phyloP scores from a whole-genome alignment of 768 basidiomycete genomes.

The Leccinum longicurvipes region DNA sequence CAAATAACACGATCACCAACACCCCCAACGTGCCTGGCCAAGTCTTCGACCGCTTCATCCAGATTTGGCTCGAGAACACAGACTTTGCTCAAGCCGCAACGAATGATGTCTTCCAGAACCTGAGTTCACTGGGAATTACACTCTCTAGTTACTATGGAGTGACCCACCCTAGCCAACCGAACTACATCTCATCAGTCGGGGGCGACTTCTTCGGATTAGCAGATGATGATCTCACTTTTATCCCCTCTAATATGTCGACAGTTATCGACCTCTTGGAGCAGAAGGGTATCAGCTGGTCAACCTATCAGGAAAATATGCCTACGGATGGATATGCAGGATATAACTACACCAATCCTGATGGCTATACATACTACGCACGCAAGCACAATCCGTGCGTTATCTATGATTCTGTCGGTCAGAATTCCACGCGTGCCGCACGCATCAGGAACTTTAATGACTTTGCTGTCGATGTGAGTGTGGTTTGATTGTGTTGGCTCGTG shows the following conservation, averaged over 20 bases:
- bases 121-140: conserved; percentile 50
- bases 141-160: conserved; percentile 45
- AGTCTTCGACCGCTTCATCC: conserved; percentile 46
- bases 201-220: conserved; percentile 54
- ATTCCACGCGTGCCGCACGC: conserved; percentile 38
- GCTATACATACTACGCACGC: conserved; percentile 51
- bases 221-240: conserved; percentile 32
- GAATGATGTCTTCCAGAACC: conserved; percentile 29
- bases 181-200: conserved; percentile 46
- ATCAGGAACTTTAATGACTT: conserved; percentile 65
- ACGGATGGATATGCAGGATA: conserved; percentile 44
- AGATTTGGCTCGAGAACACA: conserved; percentile 66
- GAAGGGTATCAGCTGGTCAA: conserved; percentile 55
- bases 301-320: conserved; percentile 61
- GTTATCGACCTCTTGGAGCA: conserved; percentile 59
- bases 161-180: conserved; percentile 62
- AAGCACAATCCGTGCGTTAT: conserved; percentile 56
- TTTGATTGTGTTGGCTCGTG: neutral
- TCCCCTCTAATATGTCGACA: conserved; percentile 51
- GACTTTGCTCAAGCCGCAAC: conserved; percentile 39
- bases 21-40: conserved; percentile 37
- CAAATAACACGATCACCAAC: conserved; percentile 43
- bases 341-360: conserved; percentile 30
- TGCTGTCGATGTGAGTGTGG: conserved; percentile 43
- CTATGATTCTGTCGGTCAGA: conserved; percentile 47